phyloP scores from a whole-genome alignment of 1,139 yeast genomes.

The Kodamaea alishanica region DNA sequence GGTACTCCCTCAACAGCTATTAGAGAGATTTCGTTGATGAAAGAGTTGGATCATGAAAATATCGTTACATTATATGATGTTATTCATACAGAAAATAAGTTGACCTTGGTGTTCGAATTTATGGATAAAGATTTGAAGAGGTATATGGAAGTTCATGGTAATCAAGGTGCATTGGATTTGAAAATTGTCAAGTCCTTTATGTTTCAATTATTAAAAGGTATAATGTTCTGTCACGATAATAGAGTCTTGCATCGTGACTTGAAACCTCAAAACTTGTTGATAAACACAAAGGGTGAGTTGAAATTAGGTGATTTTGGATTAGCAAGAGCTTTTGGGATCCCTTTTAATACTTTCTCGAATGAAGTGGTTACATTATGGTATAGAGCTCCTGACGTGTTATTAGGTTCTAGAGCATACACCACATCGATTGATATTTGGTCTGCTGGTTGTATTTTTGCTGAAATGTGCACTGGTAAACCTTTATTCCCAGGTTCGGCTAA shows the following conservation, averaged over 20 bases:
- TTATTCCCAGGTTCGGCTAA: constrained; percentile 94
- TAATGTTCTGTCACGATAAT: constrained; percentile 92
- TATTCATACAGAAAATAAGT: constrained; percentile 92
- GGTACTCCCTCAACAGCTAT: constrained; percentile 99
- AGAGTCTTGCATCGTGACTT: constrained; percentile 92
- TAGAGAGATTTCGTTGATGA: constrained; percentile 93
- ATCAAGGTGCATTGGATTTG: constrained; percentile 74
- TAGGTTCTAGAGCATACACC: constrained; percentile 92
- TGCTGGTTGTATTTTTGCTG: constrained; percentile 96
- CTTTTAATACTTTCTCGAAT: constrained; percentile 93
- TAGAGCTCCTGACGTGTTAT: constrained; percentile 93
- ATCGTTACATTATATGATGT: constrained; percentile 92
- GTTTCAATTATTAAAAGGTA: constrained; percentile 88
- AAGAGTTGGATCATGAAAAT: constrained; percentile 91
- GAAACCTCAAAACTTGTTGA: constrained; percentile 90
- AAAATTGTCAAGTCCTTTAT: constrained; percentile 82
- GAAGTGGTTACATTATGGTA: constrained; percentile 99
- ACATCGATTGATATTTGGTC: constrained; percentile 99
- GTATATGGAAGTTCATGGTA: constrained; percentile 90
- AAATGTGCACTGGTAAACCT: constrained; percentile 98
- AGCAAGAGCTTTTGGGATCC: constrained; percentile 97
- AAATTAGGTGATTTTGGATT: constrained; percentile 97
- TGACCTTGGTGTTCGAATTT: constrained; percentile 87
- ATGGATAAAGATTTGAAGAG: constrained; percentile 93
- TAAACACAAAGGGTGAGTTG: constrained; percentile 82